Conservation (phyloP, 805 yeast species). For the Starmerella roubikii region DNA sequence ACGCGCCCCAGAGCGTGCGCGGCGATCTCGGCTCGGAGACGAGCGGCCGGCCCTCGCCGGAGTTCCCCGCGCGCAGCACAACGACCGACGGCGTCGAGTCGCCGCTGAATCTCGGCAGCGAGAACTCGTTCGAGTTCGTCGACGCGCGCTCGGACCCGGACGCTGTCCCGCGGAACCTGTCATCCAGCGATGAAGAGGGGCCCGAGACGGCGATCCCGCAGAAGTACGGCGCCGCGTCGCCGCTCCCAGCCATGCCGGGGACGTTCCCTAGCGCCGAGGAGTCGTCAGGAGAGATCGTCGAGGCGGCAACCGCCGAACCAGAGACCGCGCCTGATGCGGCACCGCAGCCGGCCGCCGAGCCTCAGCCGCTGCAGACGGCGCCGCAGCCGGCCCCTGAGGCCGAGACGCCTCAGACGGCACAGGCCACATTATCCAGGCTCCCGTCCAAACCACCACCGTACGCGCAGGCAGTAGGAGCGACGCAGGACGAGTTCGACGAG, state of each 20-base stretch:
- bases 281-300: no score
- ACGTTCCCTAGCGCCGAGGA: no score
- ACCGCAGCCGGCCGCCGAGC: no score
- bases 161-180: neutral
- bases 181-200: slow-evolving; percentile 15
- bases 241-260: slow-evolving; percentile 1
- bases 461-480: no score
- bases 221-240: slow-evolving; percentile 5
- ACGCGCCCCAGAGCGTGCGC: slow-evolving; percentile 80
- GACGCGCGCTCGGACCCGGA: slow-evolving; percentile 20
- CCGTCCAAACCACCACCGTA: no score
- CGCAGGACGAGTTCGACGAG: slow-evolving; percentile 23
- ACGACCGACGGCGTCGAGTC: neutral
- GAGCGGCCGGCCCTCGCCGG: slow-evolving; percentile 23
- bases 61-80: slow-evolving; percentile 4
- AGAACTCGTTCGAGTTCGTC: slow-evolving; percentile 26
- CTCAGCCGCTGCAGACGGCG: no score
- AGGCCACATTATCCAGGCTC: no score
- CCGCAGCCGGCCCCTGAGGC: no score
- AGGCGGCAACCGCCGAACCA: no score
- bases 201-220: slow-evolving; percentile 17
- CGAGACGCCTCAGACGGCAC: no score
- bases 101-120: neutral
- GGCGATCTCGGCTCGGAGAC: slow-evolving; percentile 41
- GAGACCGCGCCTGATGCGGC: no score